Percentiles rank a stretch among this genome's conserved stretches.
These are phyloP conservation scores for Scedosporium apiospermum DNA, from an alignment of 2,329 filamentous ascomycete genomes.

Conservation along the genomic window DNA sequence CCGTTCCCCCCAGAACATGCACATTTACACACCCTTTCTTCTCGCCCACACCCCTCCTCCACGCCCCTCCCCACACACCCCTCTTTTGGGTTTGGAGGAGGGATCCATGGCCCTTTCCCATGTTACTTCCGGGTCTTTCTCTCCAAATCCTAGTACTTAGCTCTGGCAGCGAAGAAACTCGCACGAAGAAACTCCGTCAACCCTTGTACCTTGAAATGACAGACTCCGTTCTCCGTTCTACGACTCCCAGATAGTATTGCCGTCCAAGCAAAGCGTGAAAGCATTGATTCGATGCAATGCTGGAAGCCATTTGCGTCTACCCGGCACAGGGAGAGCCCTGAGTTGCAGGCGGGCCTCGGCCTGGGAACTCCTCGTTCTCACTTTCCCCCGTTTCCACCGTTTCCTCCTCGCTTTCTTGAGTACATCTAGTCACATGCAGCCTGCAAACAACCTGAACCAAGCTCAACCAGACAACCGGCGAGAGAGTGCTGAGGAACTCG, in stretches of 20 bases:
- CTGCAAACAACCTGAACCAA: conserved; percentile 5
- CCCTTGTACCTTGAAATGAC: not conserved
- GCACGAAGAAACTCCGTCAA: not conserved
- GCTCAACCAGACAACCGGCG: not conserved
- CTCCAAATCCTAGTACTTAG: not conserved
- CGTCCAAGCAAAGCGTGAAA: not conserved
- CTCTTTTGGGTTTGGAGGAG: not conserved
- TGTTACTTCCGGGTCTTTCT: not conserved
- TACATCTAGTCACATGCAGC: not conserved
- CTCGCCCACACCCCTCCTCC: not conserved
- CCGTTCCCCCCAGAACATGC: not conserved
- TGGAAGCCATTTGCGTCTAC: not conserved
- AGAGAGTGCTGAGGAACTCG: not conserved
- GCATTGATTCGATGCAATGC: not conserved
- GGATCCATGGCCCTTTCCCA: not conserved
- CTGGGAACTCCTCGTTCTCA: not conserved
- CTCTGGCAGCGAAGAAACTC: not conserved
- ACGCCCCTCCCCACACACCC: not conserved
- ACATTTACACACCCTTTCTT: not conserved
- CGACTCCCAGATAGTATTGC: not conserved
- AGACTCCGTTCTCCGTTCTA: not conserved
- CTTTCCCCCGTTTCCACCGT: not conserved
- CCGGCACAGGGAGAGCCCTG: too few relatives aligned
- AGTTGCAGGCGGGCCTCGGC: too few relatives aligned
- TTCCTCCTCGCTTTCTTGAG: not conserved